Evolutionary conservation across 345 rosid genomes (phyloP).

Genomic region (Gossypium longicalyx): DNA sequence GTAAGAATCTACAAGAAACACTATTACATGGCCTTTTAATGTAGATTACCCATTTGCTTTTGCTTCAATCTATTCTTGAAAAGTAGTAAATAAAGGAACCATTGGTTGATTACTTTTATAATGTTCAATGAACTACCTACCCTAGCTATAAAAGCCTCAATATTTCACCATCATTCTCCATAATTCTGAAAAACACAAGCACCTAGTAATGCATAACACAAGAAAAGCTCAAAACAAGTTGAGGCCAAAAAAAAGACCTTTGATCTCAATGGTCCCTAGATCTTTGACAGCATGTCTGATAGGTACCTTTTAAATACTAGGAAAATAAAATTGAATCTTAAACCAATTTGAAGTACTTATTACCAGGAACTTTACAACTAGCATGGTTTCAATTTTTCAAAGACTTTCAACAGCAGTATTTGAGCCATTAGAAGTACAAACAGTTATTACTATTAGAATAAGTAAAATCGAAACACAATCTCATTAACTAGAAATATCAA

Average conservation of each 20-base stretch:
- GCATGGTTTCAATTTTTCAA: neutral
- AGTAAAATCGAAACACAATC: neutral
- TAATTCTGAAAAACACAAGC: neutral
- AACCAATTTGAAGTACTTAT: slow-evolving; percentile 1
- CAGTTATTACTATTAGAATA: neutral
- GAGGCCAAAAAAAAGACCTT: neutral
- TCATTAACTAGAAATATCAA: neutral
- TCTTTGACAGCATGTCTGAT: neutral
- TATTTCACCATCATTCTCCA: neutral
- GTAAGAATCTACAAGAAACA: slow-evolving; percentile 8
- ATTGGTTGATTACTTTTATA: neutral
- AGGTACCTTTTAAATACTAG: neutral
- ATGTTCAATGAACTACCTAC: neutral
- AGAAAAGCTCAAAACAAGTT: neutral
- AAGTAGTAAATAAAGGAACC: neutral
- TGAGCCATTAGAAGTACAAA: neutral
- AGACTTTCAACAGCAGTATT: neutral
- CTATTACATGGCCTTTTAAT: neutral
- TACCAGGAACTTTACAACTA: neutral
- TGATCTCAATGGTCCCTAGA: neutral
- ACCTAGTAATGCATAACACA: neutral
- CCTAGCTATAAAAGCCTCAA: neutral
- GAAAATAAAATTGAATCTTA: neutral
- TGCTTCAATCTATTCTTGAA: too few relatives aligned
- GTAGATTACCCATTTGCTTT: neutral